phyloP scores from a whole-genome alignment of 1,139 yeast genomes.

The Hemisphaericaspora xylofermentans region DNA sequence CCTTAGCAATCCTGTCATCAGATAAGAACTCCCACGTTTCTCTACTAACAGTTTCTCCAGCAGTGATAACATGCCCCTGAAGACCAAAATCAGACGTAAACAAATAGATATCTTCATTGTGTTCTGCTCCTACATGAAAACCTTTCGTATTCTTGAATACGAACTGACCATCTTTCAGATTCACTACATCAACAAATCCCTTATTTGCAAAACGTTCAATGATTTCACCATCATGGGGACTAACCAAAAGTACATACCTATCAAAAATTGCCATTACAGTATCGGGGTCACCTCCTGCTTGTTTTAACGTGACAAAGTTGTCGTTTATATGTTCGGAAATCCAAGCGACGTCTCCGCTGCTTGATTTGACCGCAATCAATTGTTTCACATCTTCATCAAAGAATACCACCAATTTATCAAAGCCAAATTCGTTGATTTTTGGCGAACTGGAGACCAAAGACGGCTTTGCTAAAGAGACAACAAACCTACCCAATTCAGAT shows the following conservation, averaged over 20 bases:
- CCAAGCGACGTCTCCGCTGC: slow-evolving; percentile 32
- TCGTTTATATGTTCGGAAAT: slow-evolving; percentile 14
- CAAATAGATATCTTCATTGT: slow-evolving; percentile 13
- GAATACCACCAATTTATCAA: slow-evolving; percentile 35
- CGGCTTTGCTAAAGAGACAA: slow-evolving; percentile 7
- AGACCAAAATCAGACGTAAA: slow-evolving; percentile 13
- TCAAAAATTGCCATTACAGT: slow-evolving; percentile 24
- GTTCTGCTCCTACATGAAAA: background rate
- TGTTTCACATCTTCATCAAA: slow-evolving; percentile 21
- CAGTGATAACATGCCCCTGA: slow-evolving; percentile 24
- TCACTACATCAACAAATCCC: slow-evolving; percentile 7
- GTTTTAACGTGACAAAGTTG: slow-evolving; percentile 18
- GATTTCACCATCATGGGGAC: slow-evolving; percentile 28
- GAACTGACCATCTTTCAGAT: slow-evolving; percentile 5
- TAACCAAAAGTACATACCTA: slow-evolving; percentile 18
- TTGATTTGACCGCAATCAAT: slow-evolving; percentile 34
- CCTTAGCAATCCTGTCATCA: slow-evolving; percentile 17
- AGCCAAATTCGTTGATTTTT: slow-evolving; percentile 26
- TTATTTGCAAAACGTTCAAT: slow-evolving; percentile 5
- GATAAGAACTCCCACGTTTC: slow-evolving; percentile 32
- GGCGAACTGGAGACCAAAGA: background rate
- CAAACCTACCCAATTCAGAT: slow-evolving; percentile 32
- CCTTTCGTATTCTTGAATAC: slow-evolving; percentile 11
- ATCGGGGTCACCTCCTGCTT: slow-evolving; percentile 12
- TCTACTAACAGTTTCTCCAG: slow-evolving; percentile 9